Evolutionary conservation across 306 rosid genomes (phyloP), one percentile per base, ranked within the genome.

Genomic region (Vigna hirtella): DNA sequence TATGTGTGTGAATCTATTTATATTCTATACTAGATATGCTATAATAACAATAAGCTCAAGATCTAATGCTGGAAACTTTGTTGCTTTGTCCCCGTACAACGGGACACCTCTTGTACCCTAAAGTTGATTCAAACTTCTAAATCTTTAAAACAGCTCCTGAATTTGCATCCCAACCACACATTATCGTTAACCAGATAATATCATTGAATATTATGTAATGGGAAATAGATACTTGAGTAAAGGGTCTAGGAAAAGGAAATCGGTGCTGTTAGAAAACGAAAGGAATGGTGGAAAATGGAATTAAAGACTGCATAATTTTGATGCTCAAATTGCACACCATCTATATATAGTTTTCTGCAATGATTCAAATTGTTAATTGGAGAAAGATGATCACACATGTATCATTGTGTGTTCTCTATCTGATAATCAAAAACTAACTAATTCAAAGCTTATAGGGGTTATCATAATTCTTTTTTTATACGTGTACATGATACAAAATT

Each of bases 91-190:
- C 73, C 90, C 89, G 58, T 74, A 79, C 89, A 81, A 20, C 53
- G 65, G 24, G 80, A 73, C 88, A 87, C 83, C 53, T 47, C 72
- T 7, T 87, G 93, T 86, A 79, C 88, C 93, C 89, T 81, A 89
- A 91, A 89, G 93, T 74, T 81, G 80, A 77, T 81, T 83, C 93
- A 87, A 70, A 10, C 72, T 74, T 51, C 57, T 56, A 72, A 26
- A 70, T 65, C 70, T 76, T 73, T 52, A 53, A 65, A 74, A 77
- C 63, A 38, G 14, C 66, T 66, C 70, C 72, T 49, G 30, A 72
- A 73, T 64, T 74, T 64, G 24, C 85, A 77, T 73, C 87, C 79
- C 83, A 52, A 24, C 82, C 77, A 42, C 83, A 66, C 79, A 49
- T 66, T 83, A 81, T 90, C 87, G 87, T 83, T 80, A 90, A 82